Evolutionary conservation across 2,329 filamentous ascomycete species (phyloP), one percentile per base, ranked within the genome.

Genomic region (Colletotrichum cuscutae): DNA sequence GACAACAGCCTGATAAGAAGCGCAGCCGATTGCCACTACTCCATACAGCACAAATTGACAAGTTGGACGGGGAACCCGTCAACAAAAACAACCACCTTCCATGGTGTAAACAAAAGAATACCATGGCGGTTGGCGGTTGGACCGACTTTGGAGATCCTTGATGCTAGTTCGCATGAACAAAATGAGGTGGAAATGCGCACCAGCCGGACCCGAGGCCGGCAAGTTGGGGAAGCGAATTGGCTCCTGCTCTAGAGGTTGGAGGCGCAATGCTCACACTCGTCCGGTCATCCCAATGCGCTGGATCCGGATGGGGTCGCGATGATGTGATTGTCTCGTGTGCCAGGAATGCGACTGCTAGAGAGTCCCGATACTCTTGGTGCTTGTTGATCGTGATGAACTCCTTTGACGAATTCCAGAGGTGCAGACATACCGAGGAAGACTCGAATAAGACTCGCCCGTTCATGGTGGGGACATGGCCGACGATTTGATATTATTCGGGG

Each of bases 141-240:
- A 65, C 70, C 65, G 53, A 67, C 42, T 13, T 65, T 57, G 65
- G 61, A 65, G 67, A 75, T 66, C 74, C 74, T 69, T 74, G 74
- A 75, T 74, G 74, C 74, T 73, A 71, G 72, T 15, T 62, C 35
- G 74, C 74, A 75, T 75, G 72, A 75, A 74, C 56, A 57, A 70
- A 65, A 72, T 72, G 70, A 70, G 70, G 70, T 70, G 70, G 70
- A 72, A 72, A 57, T 70, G 66, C 60, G 49, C 66, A 65, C 70
- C 70, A 65, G 60, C 66, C 70, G 66, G 66, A 42, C 60, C 66
- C 66, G 60, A 72, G 66, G 54, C 70, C 60, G 66, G 53, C 66
- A 56, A 61, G 70, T 65, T 66, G 70, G 65, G 60, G 46, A 19
- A 72, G 54, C 66, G 66, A 70, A 57, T 61, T 72, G 59, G 60